Percentiles rank a stretch among this genome's conserved stretches.
Conservation (phyloP, 2,329 filamentous ascomycete species). For the Penicillium frequentans region DNA sequence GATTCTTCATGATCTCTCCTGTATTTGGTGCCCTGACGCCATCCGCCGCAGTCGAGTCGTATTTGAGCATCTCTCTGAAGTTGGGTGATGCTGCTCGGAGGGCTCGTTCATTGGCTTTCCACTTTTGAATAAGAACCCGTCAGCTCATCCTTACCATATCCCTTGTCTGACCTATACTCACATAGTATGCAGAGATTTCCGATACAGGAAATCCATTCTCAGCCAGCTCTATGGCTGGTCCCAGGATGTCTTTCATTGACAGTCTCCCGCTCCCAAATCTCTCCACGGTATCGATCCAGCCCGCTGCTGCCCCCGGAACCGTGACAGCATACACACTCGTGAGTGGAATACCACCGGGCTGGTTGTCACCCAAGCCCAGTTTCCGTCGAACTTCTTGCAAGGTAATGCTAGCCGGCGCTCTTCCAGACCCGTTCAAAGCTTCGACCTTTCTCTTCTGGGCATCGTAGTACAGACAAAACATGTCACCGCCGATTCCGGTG, state of each 20-base stretch:
- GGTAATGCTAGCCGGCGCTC: constrained; percentile 67
- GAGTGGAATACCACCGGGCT: constrained; percentile 63
- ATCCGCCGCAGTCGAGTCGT: constrained; percentile 63
- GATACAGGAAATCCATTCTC: constrained; percentile 87
- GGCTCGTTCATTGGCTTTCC: constrained; percentile 62
- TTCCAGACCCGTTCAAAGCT: constrained; percentile 86
- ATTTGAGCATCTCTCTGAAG: constrained; percentile 79
- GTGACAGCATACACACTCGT: constrained; percentile 77
- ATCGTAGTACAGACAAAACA: constrained; percentile 92
- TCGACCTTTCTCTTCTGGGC: constrained; percentile 75
- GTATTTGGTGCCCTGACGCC: constrained; percentile 71
- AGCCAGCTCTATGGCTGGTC: constrained; percentile 77
- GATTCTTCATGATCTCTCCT: constrained; percentile 86
- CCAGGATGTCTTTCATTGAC: constrained; percentile 70
- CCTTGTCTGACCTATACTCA: neutral
- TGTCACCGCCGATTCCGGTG: constrained; percentile 92
- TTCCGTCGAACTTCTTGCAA: constrained; percentile 63
- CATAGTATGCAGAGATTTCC: constrained; percentile 62
- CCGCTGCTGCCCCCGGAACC: constrained; percentile 83
- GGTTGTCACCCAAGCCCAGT: neutral
- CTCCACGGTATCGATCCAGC: constrained; percentile 85
- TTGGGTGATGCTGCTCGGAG: constrained; percentile 78
- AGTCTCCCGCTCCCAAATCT: constrained; percentile 88
- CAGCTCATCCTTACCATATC: neutral
- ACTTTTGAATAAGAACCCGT: constrained; percentile 54